These are phyloP conservation scores for Hypoxylon rubiginosum DNA, from an alignment of 2,329 filamentous ascomycete species.

Conservation along the genomic window DNA sequence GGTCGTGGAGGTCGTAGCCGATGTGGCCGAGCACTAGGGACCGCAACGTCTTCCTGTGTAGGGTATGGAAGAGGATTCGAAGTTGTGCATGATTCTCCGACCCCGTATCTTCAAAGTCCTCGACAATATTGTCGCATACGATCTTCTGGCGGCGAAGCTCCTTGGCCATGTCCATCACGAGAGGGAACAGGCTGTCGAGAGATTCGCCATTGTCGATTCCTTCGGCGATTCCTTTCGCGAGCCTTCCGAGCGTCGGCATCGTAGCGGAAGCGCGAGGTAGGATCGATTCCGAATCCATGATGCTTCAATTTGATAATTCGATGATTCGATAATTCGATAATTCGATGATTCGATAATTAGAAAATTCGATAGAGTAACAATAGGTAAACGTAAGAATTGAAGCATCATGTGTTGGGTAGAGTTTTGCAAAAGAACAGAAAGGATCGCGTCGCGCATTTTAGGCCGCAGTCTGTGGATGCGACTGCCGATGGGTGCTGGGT, in stretches of 20 bases:
- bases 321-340: no score
- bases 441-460: no score
- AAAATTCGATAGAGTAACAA: no score
- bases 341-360: no score
- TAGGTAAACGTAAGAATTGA: no score
- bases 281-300: no score
- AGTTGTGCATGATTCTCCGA: background rate
- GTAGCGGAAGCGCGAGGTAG: background rate
- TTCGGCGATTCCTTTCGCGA: background rate
- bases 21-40: background rate
- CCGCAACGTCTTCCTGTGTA: background rate
- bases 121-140: background rate
- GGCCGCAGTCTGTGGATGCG: no score
- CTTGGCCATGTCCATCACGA: background rate
- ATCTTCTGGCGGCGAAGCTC: background rate
- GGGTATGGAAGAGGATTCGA: background rate
- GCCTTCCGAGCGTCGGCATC: background rate
- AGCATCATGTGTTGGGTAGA: no score
- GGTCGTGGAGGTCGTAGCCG: background rate
- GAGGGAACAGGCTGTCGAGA: background rate
- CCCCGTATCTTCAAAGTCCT: background rate
- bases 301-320: no score
- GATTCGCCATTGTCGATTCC: background rate
- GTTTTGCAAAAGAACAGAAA: no score
- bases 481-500: no score